Evolutionary conservation across 192 early-diverging fungal species (phyloP), one percentile per base, ranked within the genome.

Genomic region (Backusella morwellensis): DNA sequence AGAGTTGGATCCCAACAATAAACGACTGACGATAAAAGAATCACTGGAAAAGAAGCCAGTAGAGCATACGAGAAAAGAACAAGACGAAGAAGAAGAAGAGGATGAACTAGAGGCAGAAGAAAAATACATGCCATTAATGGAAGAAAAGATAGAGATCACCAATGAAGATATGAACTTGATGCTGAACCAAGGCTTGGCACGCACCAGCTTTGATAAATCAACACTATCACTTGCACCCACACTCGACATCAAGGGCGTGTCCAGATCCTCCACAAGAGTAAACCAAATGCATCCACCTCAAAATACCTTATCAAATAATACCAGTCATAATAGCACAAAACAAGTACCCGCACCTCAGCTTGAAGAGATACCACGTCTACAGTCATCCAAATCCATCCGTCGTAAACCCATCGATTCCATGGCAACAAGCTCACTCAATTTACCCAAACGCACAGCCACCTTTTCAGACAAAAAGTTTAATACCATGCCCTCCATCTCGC

Each of bases 1-100:
- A 66, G 77, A 74, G 44, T 66, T 70, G 19, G 66, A 78, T 35
- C 70, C 35, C 4, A 14, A 72, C 14, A 72, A 72, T 23, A 72
- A 72, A 29, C 56, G 56, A 63, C 4, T 29, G 26, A 63, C 56
- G 3, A 63, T 63, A 29, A 63, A 29, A 12, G 56, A 23, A 14
- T 14, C 56, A 5, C 23, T 29, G n/a, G 56, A 63, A 12, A 63
- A 26, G 12, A 23, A 63, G 12, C 0, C 56, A 63, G 56, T 63
- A 63, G 23, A 63, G 1, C 23, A 63, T 4, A 56, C 8, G 9
- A 56, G 23, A n/a, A 11, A 12, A 63, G 56, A 0, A 63, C 23
- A 32, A 32, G 32, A 32, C 2, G 32, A 32, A 32, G 32, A 32
- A 32, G 2, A 32, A 3, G 32, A 32, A 3, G 2, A 32, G 15